A percentile compares a stretch with the other conserved stretches of the same genome.
phyloP scores from a whole-genome alignment of 1,284 basidiomycete species.

The Lentinula novae-zelandiae region DNA sequence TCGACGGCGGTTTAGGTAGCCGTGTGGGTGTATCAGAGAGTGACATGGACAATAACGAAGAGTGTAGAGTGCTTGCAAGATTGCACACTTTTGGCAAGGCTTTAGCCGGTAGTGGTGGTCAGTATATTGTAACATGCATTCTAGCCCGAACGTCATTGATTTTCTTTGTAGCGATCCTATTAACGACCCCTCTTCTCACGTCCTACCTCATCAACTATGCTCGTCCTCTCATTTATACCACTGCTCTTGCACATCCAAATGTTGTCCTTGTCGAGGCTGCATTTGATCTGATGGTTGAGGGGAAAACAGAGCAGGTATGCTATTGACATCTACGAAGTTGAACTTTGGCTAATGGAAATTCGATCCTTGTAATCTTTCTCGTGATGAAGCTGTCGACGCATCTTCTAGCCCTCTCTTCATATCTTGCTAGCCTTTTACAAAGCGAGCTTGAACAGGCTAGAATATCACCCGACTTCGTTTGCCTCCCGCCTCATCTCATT shows the following conservation, averaged over 20 bases:
- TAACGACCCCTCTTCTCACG: constrained; percentile 69
- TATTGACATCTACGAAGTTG: not conserved
- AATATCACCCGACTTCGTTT: constrained; percentile 39
- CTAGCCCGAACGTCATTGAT: constrained; percentile 6
- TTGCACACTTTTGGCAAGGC: constrained; percentile 59
- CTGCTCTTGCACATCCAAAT: constrained; percentile 72
- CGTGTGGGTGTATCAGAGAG: not conserved
- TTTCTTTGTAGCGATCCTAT: constrained; percentile 62
- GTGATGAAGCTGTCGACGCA: constrained; percentile 36
- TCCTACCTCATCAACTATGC: constrained; percentile 94
- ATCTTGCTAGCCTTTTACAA: constrained; percentile 33
- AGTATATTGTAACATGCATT: not conserved
- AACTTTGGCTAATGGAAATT: not conserved
- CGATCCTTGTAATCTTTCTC: not conserved
- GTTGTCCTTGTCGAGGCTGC: constrained; percentile 74
- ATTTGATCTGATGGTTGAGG: constrained; percentile 74
- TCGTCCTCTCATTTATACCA: constrained; percentile 87
- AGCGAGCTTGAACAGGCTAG: constrained; percentile 25
- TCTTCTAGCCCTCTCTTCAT: constrained; percentile 34
- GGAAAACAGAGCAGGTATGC: constrained; percentile 46
- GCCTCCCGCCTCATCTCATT: constrained; percentile 36
- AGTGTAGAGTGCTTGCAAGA: constrained; percentile 53
- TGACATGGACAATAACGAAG: not conserved
- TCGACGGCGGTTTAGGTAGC: constrained; percentile 36
- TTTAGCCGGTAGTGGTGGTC: constrained; percentile 75